A percentile compares a stretch with the other conserved stretches of the same genome.
phyloP scores from a whole-genome alignment of 768 basidiomycete species.

The Leccinum subgranulosum region DNA sequence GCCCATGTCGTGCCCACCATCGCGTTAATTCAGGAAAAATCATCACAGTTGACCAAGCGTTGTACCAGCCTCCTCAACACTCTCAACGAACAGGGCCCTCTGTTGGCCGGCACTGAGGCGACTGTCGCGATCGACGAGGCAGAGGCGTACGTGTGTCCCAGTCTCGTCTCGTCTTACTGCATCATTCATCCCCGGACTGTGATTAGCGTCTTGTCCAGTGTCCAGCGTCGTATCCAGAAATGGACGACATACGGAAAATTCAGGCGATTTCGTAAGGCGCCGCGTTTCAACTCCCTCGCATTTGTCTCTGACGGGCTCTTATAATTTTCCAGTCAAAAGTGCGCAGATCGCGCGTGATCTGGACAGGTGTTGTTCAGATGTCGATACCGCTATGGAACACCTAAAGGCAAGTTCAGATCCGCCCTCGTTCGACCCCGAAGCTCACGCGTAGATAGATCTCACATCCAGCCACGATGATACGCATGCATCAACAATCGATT shows the following conservation, averaged over 20 bases:
- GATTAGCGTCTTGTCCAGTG: constrained; percentile 40
- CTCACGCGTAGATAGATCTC: constrained; percentile 15
- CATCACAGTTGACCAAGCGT: constrained; percentile 39
- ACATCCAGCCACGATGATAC: constrained; percentile 21
- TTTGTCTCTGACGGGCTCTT: constrained; percentile 1
- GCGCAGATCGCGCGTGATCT: constrained; percentile 46
- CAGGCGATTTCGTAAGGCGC: constrained; percentile 37
- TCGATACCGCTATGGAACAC: constrained; percentile 39
- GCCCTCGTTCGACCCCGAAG: neutral
- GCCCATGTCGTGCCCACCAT: neutral
- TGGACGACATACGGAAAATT: constrained; percentile 41
- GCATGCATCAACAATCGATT: constrained; percentile 29
- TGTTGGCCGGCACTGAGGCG: constrained; percentile 40
- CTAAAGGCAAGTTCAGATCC: constrained; percentile 38
- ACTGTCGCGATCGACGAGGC: constrained; percentile 41
- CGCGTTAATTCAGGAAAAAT: constrained; percentile 36
- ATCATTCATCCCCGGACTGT: neutral
- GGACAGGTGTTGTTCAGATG: constrained; percentile 40
- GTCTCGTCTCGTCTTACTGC: neutral
- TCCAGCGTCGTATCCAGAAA: constrained; percentile 36
- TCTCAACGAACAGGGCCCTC: constrained; percentile 38
- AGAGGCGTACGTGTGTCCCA: constrained; percentile 36
- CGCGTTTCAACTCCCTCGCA: neutral
- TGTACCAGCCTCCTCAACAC: constrained; percentile 39
- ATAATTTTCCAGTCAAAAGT: constrained; percentile 37